Evolutionary conservation across 345 rosid genomes (phyloP).

Genomic region (Camelina sativa): DNA sequence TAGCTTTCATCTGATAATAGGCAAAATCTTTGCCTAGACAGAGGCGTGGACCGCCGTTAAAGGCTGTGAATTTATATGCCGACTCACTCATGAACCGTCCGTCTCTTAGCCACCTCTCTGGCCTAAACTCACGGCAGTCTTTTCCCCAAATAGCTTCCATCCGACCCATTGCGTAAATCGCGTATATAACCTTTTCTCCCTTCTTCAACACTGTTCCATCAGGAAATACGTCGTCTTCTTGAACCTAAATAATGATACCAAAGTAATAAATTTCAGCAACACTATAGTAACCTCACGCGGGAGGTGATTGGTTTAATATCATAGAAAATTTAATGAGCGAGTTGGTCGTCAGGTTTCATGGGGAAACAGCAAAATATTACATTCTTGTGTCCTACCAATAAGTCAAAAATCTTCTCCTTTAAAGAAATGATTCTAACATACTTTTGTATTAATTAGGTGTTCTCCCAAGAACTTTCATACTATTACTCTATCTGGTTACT

Average conservation of each 20-base stretch:
- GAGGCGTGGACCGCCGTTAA: constrained; percentile 93
- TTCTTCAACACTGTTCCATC: constrained; percentile 84
- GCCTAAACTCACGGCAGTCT: constrained; percentile 79
- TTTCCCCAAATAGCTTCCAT: constrained; percentile 95
- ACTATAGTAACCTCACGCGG: not conserved
- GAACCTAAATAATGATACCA: constrained; percentile 49
- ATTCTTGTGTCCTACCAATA: constrained; percentile 39
- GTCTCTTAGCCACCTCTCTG: constrained; percentile 91
- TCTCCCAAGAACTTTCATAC: constrained; percentile 36
- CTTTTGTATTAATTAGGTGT: constrained; percentile 18
- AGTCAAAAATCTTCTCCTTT: constrained; percentile 21
- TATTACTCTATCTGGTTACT: constrained; percentile 23
- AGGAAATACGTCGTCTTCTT: constrained; percentile 81
- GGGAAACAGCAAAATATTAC: constrained; percentile 22
- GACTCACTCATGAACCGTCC: constrained; percentile 83
- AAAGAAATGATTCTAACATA: not conserved
- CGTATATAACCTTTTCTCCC: constrained; percentile 89
- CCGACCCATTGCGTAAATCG: constrained; percentile 91
- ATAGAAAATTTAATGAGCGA: constrained; percentile 5
- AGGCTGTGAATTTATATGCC: constrained; percentile 87
- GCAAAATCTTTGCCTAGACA: constrained; percentile 96
- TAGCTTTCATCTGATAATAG: constrained; percentile 86
- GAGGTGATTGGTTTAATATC: constrained; percentile 16
- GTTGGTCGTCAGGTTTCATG: constrained; percentile 33
- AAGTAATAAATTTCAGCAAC: not conserved